phyloP scores from a whole-genome alignment of 1,139 yeast species.

The Arxiozyma heterogenica region DNA sequence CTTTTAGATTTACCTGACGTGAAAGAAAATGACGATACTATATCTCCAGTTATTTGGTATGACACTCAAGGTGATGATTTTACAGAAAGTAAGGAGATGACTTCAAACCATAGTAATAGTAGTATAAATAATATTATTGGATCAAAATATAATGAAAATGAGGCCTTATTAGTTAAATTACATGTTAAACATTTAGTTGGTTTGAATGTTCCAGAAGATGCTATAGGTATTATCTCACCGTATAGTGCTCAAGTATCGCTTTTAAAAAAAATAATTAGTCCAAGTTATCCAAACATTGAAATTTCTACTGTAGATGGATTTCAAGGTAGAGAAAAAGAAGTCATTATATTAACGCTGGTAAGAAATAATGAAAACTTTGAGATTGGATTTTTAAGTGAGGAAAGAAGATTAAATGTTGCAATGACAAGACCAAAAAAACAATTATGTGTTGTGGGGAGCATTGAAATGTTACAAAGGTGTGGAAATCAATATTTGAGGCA shows the following conservation, averaged over 20 bases:
- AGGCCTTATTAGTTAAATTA: conserved; percentile 48
- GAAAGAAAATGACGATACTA: conserved; percentile 37
- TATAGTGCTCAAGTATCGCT: conserved; percentile 77
- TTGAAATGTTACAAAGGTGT: conserved; percentile 47
- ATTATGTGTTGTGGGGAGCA: conserved; percentile 76
- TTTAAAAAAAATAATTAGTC: conserved; percentile 42
- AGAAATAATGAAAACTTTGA: conserved; percentile 59
- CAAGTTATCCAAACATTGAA: conserved; percentile 54
- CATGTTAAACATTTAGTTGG: conserved; percentile 46
- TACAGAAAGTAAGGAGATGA: conserved; percentile 37
- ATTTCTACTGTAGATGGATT: conserved; percentile 86
- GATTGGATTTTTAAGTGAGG: conserved; percentile 70
- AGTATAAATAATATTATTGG: conserved; percentile 19
- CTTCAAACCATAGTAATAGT: conserved; percentile 34
- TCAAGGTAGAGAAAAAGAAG: conserved; percentile 88
- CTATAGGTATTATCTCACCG: conserved; percentile 80
- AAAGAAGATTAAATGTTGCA: conserved; percentile 74
- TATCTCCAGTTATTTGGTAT: conserved; percentile 57
- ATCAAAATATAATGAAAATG: conserved; percentile 69
- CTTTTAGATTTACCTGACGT: conserved; percentile 52
- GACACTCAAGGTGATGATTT: conserved; percentile 91
- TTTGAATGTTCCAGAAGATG: conserved; percentile 40
- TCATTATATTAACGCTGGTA: conserved; percentile 70
- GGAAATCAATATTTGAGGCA: conserved; percentile 43
- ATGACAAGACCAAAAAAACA: conserved; percentile 87